Percentiles rank a stretch among this genome's conserved stretches.
These are phyloP conservation scores for Aethionema arabicum DNA, from an alignment of 345 rosid species.

Conservation along the genomic window DNA sequence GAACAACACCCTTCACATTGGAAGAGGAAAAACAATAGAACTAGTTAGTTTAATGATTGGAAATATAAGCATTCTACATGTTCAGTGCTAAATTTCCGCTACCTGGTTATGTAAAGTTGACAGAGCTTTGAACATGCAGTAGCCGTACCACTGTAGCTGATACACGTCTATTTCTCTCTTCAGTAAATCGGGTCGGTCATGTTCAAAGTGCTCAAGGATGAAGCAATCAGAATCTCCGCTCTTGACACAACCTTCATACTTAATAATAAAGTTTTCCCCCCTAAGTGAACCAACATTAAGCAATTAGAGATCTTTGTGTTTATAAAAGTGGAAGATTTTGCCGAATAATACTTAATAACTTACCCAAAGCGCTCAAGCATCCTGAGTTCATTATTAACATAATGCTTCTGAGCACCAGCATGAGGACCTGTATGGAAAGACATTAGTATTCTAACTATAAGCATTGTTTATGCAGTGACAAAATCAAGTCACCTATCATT, in stretches of 20 bases:
- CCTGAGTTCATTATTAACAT: constrained; percentile 67
- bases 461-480: constrained; percentile 2
- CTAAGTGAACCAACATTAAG: constrained; percentile 42
- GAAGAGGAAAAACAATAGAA: constrained; percentile 21
- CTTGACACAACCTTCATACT: constrained; percentile 76
- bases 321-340: constrained; percentile 2
- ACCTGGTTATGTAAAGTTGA: constrained; percentile 89
- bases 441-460: constrained; percentile 20
- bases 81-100: constrained; percentile 14
- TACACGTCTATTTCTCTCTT: constrained; percentile 68
- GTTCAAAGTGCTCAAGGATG: constrained; percentile 82
- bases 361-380: constrained; percentile 98
- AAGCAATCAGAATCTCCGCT: constrained; percentile 73
- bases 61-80: not conserved
- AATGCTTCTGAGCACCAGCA: constrained; percentile 67
- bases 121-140: constrained; percentile 86
- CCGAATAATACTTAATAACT: constrained; percentile 43
- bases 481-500: constrained; percentile 23
- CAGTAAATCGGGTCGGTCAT: constrained; percentile 95
- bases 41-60: constrained; percentile 8
- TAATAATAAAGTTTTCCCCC: constrained; percentile 81
- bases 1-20: constrained; percentile 69
- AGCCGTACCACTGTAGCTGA: constrained; percentile 79
- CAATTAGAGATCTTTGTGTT: constrained; percentile 14
- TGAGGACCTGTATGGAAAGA: constrained; percentile 69